Evolutionary conservation across 139 green algal species (phyloP), one percentile per base, ranked within the genome.

Genomic region (Coelastrella sp.): DNA sequence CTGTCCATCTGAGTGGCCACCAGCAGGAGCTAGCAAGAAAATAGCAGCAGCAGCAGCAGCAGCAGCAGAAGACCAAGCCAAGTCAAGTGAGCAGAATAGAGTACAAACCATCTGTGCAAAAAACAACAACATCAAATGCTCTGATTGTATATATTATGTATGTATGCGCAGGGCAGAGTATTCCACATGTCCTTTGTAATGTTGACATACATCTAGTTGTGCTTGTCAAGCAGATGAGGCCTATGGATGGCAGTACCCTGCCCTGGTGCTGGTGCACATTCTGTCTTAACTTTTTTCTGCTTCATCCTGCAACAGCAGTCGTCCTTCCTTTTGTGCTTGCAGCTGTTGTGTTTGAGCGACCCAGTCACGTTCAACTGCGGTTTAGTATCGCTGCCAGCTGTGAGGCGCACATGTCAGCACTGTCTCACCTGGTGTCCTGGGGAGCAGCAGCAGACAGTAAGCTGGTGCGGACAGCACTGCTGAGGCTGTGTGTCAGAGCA

Each of bases 1-100:
- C 13, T 84, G 62, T 23, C 78, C 78, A 30, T 15, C 30, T 7
- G 78, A 84, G 78, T 84, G 78, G 78, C 78, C 78, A 1, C 60
- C 78, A 57, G n/a, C 41, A 40, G 78, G 78, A 5, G 60, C 41
- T 60, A 84, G 78, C 78, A 60, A 84, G n/a, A 41, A 40, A 63
- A 41, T 43, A 15, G 78, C 78, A 50, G 38, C 37, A 40, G n/a
- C 38, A 23, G 37, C 57, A 37, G 77, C 67, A 2, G 59, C 77
- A 37, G 77, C 77, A 32, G 59, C 60, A 66, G 60, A 40, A 48
- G 62, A 27, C 21, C 25, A 6, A 48, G 4, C 34, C 13, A 48
- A n/a, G 13, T 15, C 34, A 32, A 35, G 66, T 74, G 66, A 30
- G 66, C 9, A n/a, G 0, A 5, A 71, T 7, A 67, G n/a, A n/a